Evolutionary conservation across 2,329 filamentous ascomycete species (phyloP), one percentile per base, ranked within the genome.

Genomic region (Fusarium mundagurra): DNA sequence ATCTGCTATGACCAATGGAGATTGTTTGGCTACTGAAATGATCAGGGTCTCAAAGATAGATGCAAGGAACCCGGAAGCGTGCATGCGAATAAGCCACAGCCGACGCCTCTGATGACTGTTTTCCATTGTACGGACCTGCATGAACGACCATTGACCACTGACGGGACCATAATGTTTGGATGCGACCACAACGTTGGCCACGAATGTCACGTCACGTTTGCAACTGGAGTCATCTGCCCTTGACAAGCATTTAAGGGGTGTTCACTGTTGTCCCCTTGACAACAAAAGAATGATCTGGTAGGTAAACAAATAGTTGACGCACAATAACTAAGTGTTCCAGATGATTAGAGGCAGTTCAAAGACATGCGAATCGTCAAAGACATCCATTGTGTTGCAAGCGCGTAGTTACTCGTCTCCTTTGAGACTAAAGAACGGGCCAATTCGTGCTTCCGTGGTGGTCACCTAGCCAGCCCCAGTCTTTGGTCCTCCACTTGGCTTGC

Each of bases 1-100:
- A 51, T 55, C 24, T 43, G 10, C 51, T 69, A 65, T 59, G 50
- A 47, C 44, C 57, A 63, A 43, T 67, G 14, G 22, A 22, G 36
- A 71, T 45, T 33, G 33, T 67, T 58, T 51, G 50, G 47, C 59
- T 66, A 44, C 27, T 55, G 50, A 47, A 47, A 34, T 34, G 51
- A 69, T 58, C 57, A 48, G 53, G 60, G 58, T 48, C 53, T 58
- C 59, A 57, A 20, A n/a, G 48, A 64, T 45, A 47, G 69, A 71
- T 60, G 54, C 48, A 67, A 69, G 61, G 72, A 57, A 74, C 68
- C 71, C 68, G 60, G 63, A 72, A 74, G 53, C 71, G 68, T 70
- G 72, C 72, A 74, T 67, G 50, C 44, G 41, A 44, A 55, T 48
- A 73, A 74, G 72, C 72, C 72, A 75, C 72, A 66, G 50, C 72